Percentiles rank a stretch among this genome's conserved stretches.
These are phyloP conservation scores for Capsicum rhomboideum DNA, from an alignment of 257 asterid species.

Conservation along the genomic window DNA sequence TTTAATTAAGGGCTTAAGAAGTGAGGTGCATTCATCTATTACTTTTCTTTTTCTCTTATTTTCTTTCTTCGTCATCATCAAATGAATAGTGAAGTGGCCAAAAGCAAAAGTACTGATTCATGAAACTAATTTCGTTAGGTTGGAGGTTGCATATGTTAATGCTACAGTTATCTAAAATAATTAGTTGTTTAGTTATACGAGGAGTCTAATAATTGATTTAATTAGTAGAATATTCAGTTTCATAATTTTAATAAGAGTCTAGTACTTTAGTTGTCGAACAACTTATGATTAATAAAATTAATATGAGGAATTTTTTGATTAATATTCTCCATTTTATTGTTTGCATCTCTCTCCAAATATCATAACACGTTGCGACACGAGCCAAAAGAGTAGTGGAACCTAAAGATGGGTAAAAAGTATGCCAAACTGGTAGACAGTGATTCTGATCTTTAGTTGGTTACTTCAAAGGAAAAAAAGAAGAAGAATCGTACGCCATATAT, in stretches of 20 bases:
- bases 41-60: neutral
- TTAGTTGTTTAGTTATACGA: too few relatives aligned
- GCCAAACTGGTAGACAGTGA: neutral
- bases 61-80: neutral
- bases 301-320: too few relatives aligned
- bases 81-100: neutral
- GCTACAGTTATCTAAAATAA: too few relatives aligned
- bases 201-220: too few relatives aligned
- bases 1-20: neutral
- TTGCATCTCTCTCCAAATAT: too few relatives aligned
- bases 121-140: neutral
- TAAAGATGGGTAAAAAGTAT: neutral
- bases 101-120: neutral
- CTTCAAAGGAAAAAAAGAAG: neutral
- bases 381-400: neutral
- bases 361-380: neutral
- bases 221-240: too few relatives aligned
- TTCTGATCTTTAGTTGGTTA: neutral
- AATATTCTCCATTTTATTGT: too few relatives aligned
- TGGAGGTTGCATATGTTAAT: too few relatives aligned
- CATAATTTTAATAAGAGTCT: too few relatives aligned
- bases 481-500: neutral
- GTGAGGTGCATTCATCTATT: neutral
- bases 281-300: too few relatives aligned
- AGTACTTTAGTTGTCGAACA: too few relatives aligned